Percentiles rank a stretch among this genome's conserved stretches.
phyloP scores from a whole-genome alignment of 2,329 filamentous ascomycete species.

The Fusarium sublunatum region DNA sequence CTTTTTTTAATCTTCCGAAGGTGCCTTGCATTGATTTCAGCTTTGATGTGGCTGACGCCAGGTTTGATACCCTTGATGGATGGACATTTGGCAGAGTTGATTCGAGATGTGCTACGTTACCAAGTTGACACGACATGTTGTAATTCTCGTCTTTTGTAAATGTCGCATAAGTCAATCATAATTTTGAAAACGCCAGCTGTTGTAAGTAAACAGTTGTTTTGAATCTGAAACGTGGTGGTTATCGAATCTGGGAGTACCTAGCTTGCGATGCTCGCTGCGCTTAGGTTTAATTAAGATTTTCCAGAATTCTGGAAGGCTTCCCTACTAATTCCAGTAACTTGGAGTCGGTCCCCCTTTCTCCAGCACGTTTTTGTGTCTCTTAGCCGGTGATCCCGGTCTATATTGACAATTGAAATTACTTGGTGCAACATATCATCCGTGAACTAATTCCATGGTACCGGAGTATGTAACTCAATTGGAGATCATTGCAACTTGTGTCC shows the following conservation, averaged over 20 bases:
- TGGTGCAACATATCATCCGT: constrained; percentile 42
- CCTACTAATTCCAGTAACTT: constrained; percentile 17
- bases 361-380: constrained; percentile 18
- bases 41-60: neutral
- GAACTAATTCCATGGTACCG: constrained; percentile 35
- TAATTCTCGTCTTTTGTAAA: neutral
- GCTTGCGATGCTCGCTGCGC: neutral
- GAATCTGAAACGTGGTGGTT: constrained; percentile 8
- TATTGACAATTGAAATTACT: constrained; percentile 41
- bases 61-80: neutral
- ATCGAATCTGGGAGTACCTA: constrained; percentile 1
- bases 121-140: neutral
- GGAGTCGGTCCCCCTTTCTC: constrained; percentile 41
- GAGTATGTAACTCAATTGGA: constrained; percentile 39
- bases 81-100: neutral
- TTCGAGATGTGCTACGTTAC: constrained; percentile 11
- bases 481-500: constrained; percentile 1
- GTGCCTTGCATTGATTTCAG: constrained; percentile 5
- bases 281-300: constrained; percentile 17
- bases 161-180: no score
- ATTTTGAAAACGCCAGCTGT: neutral
- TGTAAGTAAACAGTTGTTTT: neutral
- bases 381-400: constrained; percentile 38
- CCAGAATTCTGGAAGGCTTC: constrained; percentile 22
- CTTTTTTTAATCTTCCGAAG: neutral